Percentiles rank a stretch among this genome's conserved stretches.
phyloP scores from a whole-genome alignment of 2,329 filamentous ascomycete species.

The Diaporthe vaccinii region DNA sequence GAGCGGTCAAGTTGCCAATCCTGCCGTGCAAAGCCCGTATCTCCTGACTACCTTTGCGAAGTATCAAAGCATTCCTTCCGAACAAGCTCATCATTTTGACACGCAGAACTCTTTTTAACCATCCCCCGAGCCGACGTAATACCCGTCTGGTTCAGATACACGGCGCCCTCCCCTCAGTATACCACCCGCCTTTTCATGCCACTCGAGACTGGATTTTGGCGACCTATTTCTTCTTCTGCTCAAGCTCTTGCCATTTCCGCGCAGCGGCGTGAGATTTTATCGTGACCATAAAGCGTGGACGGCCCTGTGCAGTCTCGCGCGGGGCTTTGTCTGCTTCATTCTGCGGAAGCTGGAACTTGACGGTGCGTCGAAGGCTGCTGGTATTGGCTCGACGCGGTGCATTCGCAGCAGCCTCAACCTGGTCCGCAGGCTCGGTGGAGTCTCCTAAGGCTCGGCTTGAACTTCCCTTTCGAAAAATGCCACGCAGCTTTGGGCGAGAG shows the following conservation, averaged over 20 bases:
- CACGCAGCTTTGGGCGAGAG: background rate
- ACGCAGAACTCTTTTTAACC: background rate
- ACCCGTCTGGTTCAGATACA: background rate
- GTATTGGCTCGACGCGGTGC: no score
- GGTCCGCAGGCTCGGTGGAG: background rate
- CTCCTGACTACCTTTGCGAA: no score
- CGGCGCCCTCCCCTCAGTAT: background rate
- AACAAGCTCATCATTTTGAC: background rate
- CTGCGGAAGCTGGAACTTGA: background rate
- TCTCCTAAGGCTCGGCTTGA: background rate
- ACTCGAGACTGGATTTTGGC: background rate
- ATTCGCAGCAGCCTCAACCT: background rate
- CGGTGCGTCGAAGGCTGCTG: background rate
- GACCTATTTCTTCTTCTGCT: background rate
- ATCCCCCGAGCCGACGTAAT: background rate
- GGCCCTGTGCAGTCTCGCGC: background rate
- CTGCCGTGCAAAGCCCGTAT: background rate
- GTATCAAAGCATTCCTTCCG: background rate
- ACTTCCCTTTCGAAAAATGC: background rate
- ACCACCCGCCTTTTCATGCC: accelerated
- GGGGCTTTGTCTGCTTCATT: background rate
- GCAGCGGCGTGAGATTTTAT: background rate
- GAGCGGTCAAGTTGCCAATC: background rate
- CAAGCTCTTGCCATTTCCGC: background rate
- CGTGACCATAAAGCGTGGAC: background rate